phyloP scores from a whole-genome alignment of 1,284 basidiomycete genomes.

The Pholiota adiposa region DNA sequence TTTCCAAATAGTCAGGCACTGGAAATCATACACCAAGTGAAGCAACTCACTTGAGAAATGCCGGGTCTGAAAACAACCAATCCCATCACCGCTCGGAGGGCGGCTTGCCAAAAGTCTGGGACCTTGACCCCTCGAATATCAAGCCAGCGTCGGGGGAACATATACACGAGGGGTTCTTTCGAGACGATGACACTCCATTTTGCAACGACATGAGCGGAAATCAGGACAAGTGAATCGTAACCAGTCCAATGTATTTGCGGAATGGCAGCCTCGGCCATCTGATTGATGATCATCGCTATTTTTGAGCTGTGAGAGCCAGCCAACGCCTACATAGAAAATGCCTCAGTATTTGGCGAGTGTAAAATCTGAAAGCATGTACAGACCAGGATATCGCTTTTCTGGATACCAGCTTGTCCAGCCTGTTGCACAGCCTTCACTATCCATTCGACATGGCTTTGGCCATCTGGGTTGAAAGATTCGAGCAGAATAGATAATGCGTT shows the following conservation, averaged over 20 bases:
- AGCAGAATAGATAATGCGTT: slow-evolving; percentile 43
- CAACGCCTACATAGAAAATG: slow-evolving; percentile 16
- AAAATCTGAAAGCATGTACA: not conserved
- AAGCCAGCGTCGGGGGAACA: slow-evolving; percentile 77
- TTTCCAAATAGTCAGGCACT: slow-evolving; percentile 9
- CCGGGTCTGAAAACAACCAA: slow-evolving; percentile 73
- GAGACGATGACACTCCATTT: slow-evolving; percentile 66
- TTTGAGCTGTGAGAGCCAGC: slow-evolving; percentile 24
- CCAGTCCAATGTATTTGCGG: slow-evolving; percentile 74
- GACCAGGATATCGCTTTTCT: slow-evolving; percentile 48
- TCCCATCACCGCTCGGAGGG: slow-evolving; percentile 67
- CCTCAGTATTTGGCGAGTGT: not conserved
- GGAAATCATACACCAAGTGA: not conserved
- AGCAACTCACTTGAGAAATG: slow-evolving; percentile 64
- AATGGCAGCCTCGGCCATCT: slow-evolving; percentile 48
- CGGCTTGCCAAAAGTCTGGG: slow-evolving; percentile 69
- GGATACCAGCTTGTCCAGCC: slow-evolving; percentile 50
- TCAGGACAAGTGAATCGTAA: slow-evolving; percentile 59
- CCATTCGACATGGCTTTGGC: slow-evolving; percentile 38
- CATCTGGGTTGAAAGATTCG: slow-evolving; percentile 37
- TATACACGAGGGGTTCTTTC: slow-evolving; percentile 44
- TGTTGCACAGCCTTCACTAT: slow-evolving; percentile 47
- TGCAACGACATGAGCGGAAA: slow-evolving; percentile 52
- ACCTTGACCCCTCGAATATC: slow-evolving; percentile 70
- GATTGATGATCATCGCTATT: slow-evolving; percentile 40